Conservation (phyloP, 352 stramenopile genomes). For the Phytopythium helicoides region DNA sequence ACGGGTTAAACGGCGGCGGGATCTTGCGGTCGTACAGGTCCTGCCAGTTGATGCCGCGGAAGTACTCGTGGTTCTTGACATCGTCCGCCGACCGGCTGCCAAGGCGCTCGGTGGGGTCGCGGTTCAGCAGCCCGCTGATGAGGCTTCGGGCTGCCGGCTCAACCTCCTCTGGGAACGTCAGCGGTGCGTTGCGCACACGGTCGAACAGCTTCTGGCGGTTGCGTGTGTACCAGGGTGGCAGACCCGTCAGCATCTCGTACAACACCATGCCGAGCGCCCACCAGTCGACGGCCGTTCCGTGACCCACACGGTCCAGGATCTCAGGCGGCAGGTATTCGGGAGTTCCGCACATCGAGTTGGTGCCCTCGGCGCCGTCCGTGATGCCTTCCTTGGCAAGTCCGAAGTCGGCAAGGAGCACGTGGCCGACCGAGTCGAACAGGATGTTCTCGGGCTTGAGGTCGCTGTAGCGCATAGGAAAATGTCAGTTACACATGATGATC, state of each 20-base stretch:
- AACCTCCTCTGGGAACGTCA: conserved; percentile 89
- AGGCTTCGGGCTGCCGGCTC: conserved; percentile 67
- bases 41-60: conserved; percentile 78
- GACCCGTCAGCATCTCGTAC: conserved; percentile 93
- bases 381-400: conserved; percentile 88
- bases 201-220: conserved; percentile 93
- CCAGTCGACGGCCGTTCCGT: conserved; percentile 92
- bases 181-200: conserved; percentile 80
- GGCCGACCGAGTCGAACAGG: conserved; percentile 72
- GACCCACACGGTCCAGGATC: conserved; percentile 86
- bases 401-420: conserved; percentile 84
- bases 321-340: conserved; percentile 93
- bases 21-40: conserved; percentile 84
- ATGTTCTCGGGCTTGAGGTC: conserved; percentile 89
- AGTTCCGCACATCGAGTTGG: conserved; percentile 89
- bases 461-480: conserved; percentile 9
- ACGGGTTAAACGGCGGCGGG: conserved; percentile 84
- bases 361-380: conserved; percentile 76
- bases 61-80: conserved; percentile 87
- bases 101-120: conserved; percentile 76
- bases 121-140: conserved; percentile 79
- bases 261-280: conserved; percentile 92
- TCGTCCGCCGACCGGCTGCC: conserved; percentile 75
- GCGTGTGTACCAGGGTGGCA: conserved; percentile 92
- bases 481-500: conserved; percentile 1